Evolutionary conservation across 177 flowering plant species (phyloP).

Genomic region (Vitis hybrid): DNA sequence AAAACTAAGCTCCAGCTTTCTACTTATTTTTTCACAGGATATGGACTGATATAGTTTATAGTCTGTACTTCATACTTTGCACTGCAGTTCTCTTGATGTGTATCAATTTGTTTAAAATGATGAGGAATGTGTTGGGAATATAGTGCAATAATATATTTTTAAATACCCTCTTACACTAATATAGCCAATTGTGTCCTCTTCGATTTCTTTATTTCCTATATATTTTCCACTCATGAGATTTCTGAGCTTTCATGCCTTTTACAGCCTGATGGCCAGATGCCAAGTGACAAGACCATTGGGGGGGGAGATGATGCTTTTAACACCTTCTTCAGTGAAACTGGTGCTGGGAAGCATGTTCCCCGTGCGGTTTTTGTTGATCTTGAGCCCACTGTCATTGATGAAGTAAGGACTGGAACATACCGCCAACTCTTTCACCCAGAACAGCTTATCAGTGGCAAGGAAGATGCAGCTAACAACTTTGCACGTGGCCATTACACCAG

Average conservation of each 20-base stretch:
- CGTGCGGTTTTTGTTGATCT: conserved; percentile 73
- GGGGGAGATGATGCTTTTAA: conserved; percentile 79
- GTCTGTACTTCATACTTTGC: too few species aligned
- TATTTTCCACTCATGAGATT: not conserved
- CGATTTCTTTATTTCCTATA: not conserved
- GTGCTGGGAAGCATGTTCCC: conserved; percentile 74
- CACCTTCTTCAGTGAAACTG: conserved; percentile 70
- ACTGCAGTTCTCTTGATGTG: too few species aligned
- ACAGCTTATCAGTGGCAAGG: conserved; percentile 73
- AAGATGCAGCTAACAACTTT: conserved; percentile 77
- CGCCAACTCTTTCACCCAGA: conserved; percentile 77
- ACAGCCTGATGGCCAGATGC: conserved; percentile 86
- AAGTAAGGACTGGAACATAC: conserved; percentile 66
- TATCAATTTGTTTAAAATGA: too few species aligned
- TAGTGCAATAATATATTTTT: too few species aligned
- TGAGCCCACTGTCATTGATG: conserved; percentile 77
- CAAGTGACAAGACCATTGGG: conserved; percentile 60
- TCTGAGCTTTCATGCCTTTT: not conserved
- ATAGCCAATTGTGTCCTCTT: too few species aligned
- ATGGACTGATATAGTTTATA: too few species aligned
- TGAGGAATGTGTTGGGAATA: too few species aligned
- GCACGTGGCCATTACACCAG: conserved; percentile 79
- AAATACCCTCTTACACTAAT: too few species aligned
- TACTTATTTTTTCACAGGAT: too few species aligned
- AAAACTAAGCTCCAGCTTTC: too few species aligned